phyloP scores from a whole-genome alignment of 2,329 filamentous ascomycete species.

The Chrysoporthe deuterocubensis region DNA sequence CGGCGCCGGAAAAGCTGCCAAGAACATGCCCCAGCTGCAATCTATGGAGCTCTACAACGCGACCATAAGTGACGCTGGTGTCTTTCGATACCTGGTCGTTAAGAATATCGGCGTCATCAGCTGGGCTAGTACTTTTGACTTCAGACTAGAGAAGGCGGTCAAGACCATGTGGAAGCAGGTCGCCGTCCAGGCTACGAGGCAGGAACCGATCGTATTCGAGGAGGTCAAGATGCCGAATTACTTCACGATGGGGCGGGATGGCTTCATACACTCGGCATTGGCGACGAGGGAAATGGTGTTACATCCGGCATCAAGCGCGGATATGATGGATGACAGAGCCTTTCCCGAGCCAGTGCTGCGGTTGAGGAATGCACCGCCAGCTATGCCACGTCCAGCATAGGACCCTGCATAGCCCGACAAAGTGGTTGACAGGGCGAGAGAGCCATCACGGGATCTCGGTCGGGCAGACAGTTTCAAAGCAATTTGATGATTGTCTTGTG shows the following conservation, averaged over 20 bases:
- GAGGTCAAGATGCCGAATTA: conserved; percentile 22
- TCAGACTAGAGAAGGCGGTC: conserved; percentile 15
- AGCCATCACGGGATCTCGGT: neutral
- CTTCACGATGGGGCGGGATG: conserved; percentile 19
- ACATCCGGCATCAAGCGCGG: conserved; percentile 17
- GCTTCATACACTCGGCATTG: conserved; percentile 26
- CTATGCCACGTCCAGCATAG: neutral
- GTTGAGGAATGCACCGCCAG: conserved; percentile 4
- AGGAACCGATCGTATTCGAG: conserved; percentile 24
- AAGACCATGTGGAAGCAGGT: conserved; percentile 28
- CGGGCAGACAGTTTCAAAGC: neutral
- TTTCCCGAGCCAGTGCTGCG: conserved; percentile 22
- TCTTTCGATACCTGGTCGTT: conserved; percentile 35
- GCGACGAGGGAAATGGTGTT: conserved; percentile 27
- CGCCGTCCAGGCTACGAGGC: conserved; percentile 20
- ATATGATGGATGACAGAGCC: conserved; percentile 25
- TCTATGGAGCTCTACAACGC: conserved; percentile 36
- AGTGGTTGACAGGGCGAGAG: neutral
- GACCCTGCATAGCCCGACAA: neutral
- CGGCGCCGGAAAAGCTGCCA: conserved; percentile 32
- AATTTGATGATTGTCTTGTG: neutral
- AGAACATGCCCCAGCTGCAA: conserved; percentile 34
- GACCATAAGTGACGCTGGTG: conserved; percentile 32
- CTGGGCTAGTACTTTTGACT: conserved; percentile 31
- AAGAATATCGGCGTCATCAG: conserved; percentile 21